Evolutionary conservation across 192 early-diverging fungal genomes (phyloP).

Genomic region (Podila horticola): DNA sequence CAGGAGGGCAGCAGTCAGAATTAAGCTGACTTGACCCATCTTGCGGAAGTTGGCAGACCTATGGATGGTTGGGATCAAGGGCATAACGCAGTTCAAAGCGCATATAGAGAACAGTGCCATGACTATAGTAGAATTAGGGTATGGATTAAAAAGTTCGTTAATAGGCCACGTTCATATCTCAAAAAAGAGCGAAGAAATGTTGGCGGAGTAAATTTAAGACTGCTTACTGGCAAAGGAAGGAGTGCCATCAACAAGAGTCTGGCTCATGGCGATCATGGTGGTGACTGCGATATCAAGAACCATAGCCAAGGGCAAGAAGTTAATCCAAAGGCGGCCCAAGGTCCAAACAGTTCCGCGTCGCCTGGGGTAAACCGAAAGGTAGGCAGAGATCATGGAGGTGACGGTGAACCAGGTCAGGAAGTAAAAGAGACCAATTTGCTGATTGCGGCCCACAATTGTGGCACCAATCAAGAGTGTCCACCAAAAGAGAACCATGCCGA

Average conservation of each 20-base stretch:
- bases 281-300: constrained; percentile 53
- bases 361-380: constrained; percentile 24
- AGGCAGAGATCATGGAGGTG: constrained; percentile 41
- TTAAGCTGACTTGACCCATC: constrained; percentile 30
- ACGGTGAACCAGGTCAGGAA: constrained; percentile 52
- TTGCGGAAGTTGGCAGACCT: constrained; percentile 42
- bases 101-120: constrained; percentile 51
- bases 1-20: constrained; percentile 43
- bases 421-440: constrained; percentile 52
- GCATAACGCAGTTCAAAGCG: constrained; percentile 50
- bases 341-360: constrained; percentile 37
- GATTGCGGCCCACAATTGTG: constrained; percentile 17
- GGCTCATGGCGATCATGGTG: constrained; percentile 56
- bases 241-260: constrained; percentile 62
- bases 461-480: constrained; percentile 55
- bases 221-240: constrained; percentile 58
- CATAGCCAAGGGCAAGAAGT: constrained; percentile 49
- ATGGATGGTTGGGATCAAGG: constrained; percentile 59
- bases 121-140: constrained; percentile 19
- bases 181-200: too few species aligned
- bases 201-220: neutral
- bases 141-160: neutral
- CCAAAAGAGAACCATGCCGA: constrained; percentile 56
- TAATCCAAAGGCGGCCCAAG: constrained; percentile 40
- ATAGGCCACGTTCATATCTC: too few species aligned